Evolutionary conservation across 1,284 basidiomycete genomes (phyloP).

Genomic region (Sanguinoderma infundibulare): DNA sequence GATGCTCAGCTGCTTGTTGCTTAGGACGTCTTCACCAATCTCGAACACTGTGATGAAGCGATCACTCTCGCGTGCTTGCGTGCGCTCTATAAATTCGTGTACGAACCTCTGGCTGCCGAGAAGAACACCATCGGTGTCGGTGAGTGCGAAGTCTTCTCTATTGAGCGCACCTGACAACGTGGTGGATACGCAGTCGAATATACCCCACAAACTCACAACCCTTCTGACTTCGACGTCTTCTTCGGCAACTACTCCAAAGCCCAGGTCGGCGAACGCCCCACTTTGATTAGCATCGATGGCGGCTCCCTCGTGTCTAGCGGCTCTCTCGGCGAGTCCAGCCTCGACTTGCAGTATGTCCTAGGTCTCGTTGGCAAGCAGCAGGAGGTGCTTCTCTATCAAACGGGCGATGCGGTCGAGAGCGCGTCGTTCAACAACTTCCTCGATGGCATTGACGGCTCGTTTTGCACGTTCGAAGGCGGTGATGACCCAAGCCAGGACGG

Average conservation of each 20-base stretch:
- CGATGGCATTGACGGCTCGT: conserved; percentile 50
- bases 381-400: conserved; percentile 49
- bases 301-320: conserved; percentile 28
- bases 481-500: conserved; percentile 47
- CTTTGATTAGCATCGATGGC: conserved; percentile 48
- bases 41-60: conserved; percentile 39
- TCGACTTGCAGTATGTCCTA: conserved; percentile 49
- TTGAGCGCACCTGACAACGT: conserved; percentile 28
- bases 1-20: conserved; percentile 8
- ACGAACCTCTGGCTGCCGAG: conserved; percentile 46
- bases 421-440: conserved; percentile 49
- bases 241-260: conserved; percentile 43
- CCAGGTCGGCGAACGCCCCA: conserved; percentile 44
- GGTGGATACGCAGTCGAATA: conserved; percentile 44
- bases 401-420: conserved; percentile 46
- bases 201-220: conserved; percentile 50
- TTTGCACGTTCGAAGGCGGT: conserved; percentile 47
- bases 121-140: conserved; percentile 57
- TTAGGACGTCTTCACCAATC: conserved; percentile 18
- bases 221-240: conserved; percentile 51
- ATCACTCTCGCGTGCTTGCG: conserved; percentile 60
- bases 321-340: conserved; percentile 50
- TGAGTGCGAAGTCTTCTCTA: conserved; percentile 14
- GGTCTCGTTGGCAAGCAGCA: conserved; percentile 42
- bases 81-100: conserved; percentile 52